A percentile compares a stretch with the other conserved stretches of the same genome.
phyloP scores from a whole-genome alignment of 345 rosid species.

The Kandelia obovata region DNA sequence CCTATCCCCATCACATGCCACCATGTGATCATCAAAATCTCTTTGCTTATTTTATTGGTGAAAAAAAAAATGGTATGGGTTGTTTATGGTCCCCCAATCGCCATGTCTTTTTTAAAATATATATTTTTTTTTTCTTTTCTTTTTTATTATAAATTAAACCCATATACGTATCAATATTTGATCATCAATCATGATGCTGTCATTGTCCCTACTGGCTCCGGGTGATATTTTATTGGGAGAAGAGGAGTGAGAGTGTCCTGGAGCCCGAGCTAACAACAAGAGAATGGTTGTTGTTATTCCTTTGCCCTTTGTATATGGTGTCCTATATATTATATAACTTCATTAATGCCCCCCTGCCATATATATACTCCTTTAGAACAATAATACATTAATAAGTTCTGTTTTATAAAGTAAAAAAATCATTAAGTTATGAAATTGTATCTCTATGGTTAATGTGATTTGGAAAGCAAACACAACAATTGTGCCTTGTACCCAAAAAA shows the following conservation, averaged over 20 bases:
- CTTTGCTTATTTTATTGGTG: conserved; percentile 21
- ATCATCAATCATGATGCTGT: conserved; percentile 18
- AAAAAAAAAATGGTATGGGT: conserved; percentile 39
- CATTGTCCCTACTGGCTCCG: neutral
- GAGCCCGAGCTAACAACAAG: neutral
- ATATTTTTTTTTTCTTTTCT: neutral
- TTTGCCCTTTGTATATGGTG: neutral
- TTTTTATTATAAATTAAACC: conserved; percentile 22
- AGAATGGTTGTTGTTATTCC: neutral
- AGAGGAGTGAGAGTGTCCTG: neutral
- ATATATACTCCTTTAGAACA: neutral
- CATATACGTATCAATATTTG: neutral
- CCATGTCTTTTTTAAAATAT: neutral
- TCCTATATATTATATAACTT: neutral
- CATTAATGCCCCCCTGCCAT: neutral
- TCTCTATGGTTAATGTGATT: conserved; percentile 28
- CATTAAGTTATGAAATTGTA: no score
- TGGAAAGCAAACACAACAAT: no score
- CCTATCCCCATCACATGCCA: conserved; percentile 43
- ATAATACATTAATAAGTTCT: neutral
- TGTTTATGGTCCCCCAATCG: conserved; percentile 49
- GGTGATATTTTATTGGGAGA: neutral
- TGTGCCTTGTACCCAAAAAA: no score
- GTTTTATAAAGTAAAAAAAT: neutral
- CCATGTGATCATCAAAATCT: conserved; percentile 38